Evolutionary conservation across 768 basidiomycete genomes (phyloP).

Genomic region (Tricholoma terreum): DNA sequence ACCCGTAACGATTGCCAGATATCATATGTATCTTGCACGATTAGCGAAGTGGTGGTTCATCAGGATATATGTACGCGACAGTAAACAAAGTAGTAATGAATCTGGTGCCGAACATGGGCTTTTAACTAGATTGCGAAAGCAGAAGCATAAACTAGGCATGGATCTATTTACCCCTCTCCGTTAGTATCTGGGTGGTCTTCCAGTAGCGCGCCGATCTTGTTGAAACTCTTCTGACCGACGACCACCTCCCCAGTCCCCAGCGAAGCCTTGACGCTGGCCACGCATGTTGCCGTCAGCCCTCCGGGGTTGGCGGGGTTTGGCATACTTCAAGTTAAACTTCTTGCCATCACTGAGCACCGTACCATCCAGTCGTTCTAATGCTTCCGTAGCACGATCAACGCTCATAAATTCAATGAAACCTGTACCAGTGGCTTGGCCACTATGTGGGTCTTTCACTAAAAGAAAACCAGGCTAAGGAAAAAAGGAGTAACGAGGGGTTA

Average conservation of each 20-base stretch:
- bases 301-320: slow-evolving; percentile 21
- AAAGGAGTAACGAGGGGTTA: not conserved
- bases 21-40: not conserved
- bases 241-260: slow-evolving; percentile 3
- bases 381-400: slow-evolving; percentile 45
- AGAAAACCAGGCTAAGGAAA: not conserved
- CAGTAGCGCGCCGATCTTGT: not conserved
- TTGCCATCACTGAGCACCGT: slow-evolving; percentile 32
- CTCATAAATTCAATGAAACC: slow-evolving; percentile 56
- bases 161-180: not conserved
- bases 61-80: not conserved
- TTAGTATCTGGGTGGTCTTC: not conserved
- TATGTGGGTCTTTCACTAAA: slow-evolving; percentile 32
- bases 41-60: not conserved
- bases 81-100: not conserved
- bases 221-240: slow-evolving; percentile 1
- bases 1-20: too few species aligned
- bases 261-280: slow-evolving; percentile 3
- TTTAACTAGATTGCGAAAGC: not conserved
- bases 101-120: not conserved
- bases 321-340: slow-evolving; percentile 38
- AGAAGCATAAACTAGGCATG: not conserved
- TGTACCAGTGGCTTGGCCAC: slow-evolving; percentile 24
- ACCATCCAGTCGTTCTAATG: slow-evolving; percentile 41
- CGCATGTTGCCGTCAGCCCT: not conserved